Base-by-base conservation (phyloP, 2,329 filamentous ascomycete species). In the Cladophialophora psammophila region DNA sequence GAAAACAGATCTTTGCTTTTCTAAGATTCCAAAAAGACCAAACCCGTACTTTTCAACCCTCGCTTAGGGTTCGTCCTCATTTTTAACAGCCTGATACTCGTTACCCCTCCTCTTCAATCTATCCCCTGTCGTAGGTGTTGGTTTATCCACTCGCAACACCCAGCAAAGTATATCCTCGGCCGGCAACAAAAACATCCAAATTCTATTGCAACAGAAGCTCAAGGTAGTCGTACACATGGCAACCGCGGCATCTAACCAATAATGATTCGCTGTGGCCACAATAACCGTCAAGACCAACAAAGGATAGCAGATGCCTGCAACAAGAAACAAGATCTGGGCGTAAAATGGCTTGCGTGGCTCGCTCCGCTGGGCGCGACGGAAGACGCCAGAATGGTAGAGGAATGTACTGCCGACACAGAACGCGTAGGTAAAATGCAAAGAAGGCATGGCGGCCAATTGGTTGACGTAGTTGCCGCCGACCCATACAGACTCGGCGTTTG, bases 221-320 rank as follows among this genome's bases (percentile, higher is more conserved):
- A 85, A 56, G 4, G 79, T 75, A 2, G 84, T 83, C 20, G 83
- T 84, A 65, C 80, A 76, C 1, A 80, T 81, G 12, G 84, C 84
- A 5, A 84, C 80, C 15, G 82, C 73, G 0, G 85, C 85, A 72
- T 87, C 85, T 65, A 87, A 78, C 77, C 82, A 86, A 75, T 86
- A 87, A 73, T 87, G 85, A 69, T 87, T 87, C n/a, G 85, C 85
- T 1, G 85, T 87, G 26, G 84, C 84, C 5, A 87, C 83, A 67
- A 87, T 87, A 5, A 82, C 81, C 3, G 79, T 78, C 26, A 86
- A 74, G 32, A 86, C 83, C 53, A 84, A 78, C 12, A 78, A 64
- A 6, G 84, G 83, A 71, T 86, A 86, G 32, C 76, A 76, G n/a
- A 86, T 69, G 4, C 82, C 84, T 10, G 84, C 60, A 2, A 82